Conservation (phyloP, 1,284 basidiomycete species). For the Phaffia rhodozyma region DNA sequence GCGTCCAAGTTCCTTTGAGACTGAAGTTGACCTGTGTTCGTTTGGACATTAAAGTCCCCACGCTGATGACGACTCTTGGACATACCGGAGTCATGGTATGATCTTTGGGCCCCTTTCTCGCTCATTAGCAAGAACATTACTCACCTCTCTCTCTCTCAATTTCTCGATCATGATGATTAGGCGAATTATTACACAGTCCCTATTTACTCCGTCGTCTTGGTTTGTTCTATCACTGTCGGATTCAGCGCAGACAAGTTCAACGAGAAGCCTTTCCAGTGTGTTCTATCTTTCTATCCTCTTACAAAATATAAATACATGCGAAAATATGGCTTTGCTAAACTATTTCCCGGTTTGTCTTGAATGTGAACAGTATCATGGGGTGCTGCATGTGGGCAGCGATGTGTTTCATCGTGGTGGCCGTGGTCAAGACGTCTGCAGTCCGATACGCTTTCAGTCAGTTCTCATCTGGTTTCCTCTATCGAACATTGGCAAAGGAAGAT, state of each 20-base stretch:
- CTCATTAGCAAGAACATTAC: too few relatives aligned
- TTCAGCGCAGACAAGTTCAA: conserved; percentile 20
- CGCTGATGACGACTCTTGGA: conserved; percentile 23
- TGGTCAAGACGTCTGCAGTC: conserved; percentile 14
- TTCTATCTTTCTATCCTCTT: too few relatives aligned
- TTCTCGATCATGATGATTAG: neutral
- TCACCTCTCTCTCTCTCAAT: too few relatives aligned
- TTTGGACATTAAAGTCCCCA: conserved; percentile 19
- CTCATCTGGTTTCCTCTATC: too few relatives aligned
- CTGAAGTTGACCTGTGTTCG: neutral
- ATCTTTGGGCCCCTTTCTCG: too few relatives aligned
- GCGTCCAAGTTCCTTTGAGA: neutral
- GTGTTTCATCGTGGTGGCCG: conserved; percentile 20
- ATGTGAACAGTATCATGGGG: conserved; percentile 21
- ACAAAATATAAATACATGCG: too few relatives aligned
- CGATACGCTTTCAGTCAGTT: conserved; percentile 20
- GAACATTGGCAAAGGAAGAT: too few relatives aligned
- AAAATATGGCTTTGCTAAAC: too few relatives aligned
- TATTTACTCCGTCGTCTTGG: conserved; percentile 19
- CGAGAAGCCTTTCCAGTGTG: conserved; percentile 30
- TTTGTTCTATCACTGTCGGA: conserved; percentile 25
- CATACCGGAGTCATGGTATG: conserved; percentile 22
- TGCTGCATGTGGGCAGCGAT: conserved; percentile 21
- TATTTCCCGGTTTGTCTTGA: too few relatives aligned
- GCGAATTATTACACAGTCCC: conserved; percentile 6